A percentile compares a stretch with the other conserved stretches of the same genome.
These are phyloP conservation scores for Schizonepeta tenuifolia DNA, from an alignment of 257 asterid species.

Conservation along the genomic window DNA sequence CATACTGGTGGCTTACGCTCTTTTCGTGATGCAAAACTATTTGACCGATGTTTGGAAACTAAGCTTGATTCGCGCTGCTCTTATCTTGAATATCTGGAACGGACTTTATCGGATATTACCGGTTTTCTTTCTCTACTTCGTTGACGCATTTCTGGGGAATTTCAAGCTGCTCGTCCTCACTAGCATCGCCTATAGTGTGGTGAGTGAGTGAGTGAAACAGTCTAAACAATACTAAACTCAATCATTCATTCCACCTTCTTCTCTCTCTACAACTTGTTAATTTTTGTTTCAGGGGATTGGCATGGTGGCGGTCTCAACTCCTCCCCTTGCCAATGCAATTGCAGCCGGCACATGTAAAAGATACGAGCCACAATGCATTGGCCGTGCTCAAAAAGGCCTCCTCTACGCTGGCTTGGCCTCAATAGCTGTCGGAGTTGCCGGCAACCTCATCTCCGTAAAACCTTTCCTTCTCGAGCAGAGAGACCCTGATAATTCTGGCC, in stretches of 20 bases:
- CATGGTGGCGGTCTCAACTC: conserved; percentile 60
- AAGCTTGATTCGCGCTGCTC: conserved; percentile 57
- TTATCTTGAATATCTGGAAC: conserved; percentile 50
- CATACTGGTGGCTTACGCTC: conserved; percentile 40
- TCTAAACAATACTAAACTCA: neutral
- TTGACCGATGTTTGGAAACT: conserved; percentile 63
- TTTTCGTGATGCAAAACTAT: conserved; percentile 59
- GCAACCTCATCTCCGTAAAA: conserved; percentile 42
- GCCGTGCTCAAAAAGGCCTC: conserved; percentile 44
- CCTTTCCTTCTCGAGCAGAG: neutral
- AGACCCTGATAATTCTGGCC: neutral
- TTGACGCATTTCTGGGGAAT: conserved; percentile 44
- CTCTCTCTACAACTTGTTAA: neutral
- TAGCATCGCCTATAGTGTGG: conserved; percentile 42
- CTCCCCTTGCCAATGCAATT: conserved; percentile 53
- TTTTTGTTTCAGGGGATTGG: conserved; percentile 47
- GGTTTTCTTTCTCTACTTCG: conserved; percentile 38
- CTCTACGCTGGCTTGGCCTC: conserved; percentile 56
- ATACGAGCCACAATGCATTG: conserved; percentile 51
- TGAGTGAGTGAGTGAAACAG: neutral
- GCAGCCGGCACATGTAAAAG: conserved; percentile 52
- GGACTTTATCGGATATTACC: conserved; percentile 47
- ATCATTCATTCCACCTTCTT: neutral
- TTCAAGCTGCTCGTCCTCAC: conserved; percentile 48
- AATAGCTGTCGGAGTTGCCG: conserved; percentile 56